Evolutionary conservation across 352 stramenopile genomes (phyloP), one percentile per base, ranked within the genome.

Genomic region (Lagenidium giganteum): DNA sequence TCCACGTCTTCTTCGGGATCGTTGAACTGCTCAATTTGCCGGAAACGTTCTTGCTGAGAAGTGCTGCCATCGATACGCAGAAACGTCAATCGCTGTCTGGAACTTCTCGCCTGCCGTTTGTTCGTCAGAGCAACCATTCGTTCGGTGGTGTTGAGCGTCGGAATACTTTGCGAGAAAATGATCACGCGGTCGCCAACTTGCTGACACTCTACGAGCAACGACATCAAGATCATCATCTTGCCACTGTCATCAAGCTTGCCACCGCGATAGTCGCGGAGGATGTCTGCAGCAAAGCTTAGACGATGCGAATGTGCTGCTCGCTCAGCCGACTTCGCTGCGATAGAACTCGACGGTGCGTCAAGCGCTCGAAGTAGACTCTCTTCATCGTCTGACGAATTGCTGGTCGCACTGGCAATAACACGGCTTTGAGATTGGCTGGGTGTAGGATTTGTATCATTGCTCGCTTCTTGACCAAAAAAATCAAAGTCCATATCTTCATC

Each of bases 121-220:
- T 95, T 95, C 38, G 70, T 50, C 17, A 74, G 64, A 5, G 49
- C 46, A 29, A 95, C 83, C 60, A 92, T 80, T 16, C 63, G 47
- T 36, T 73, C 80, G 38, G 95, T 82, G 7, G 75, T 70, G 38
- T 95, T 86, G 6, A 96, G 56, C 0, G 82, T 95, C 29, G 77
- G 68, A 20, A 96, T 90, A 47, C 82, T 95, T 54, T 96, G 85
- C 7, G 85, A 94, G 29, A 96, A 96, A 24, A 96, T 65, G 20
- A 94, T 92, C 31, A 93, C 76, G 21, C 86, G 85, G 50, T 96
- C 85, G 12, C 66, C 70, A 22, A 92, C 68, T 23, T 64, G 52
- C 20, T 87, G 78, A 14, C 72, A 90, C 25, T 78, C 67, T 7
- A 47, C 53, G 12, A 96, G 48, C 24, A 96, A 66, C 43, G 89